phyloP scores from a whole-genome alignment of 148 eudicot genomes.

The Vaccinium corymbosum region DNA sequence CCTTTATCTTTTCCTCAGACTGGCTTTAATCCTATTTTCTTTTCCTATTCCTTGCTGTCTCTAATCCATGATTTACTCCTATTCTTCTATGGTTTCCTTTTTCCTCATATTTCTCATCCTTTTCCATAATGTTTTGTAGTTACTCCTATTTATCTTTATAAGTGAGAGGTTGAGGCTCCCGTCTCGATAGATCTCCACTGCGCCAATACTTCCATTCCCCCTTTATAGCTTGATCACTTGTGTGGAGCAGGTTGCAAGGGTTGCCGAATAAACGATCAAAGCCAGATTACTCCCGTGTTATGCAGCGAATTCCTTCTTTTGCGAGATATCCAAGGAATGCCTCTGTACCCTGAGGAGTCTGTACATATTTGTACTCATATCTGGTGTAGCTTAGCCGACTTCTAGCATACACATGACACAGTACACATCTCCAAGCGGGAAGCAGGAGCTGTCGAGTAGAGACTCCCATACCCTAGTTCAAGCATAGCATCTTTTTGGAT shows the following conservation, averaged over 20 bases:
- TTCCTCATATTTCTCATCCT: not conserved
- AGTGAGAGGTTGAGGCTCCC: not conserved
- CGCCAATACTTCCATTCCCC: not conserved
- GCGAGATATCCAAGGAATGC: constrained; percentile 50
- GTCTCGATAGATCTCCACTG: constrained; percentile 3
- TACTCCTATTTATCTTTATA: not conserved
- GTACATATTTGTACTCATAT: not conserved
- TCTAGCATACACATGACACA: not conserved
- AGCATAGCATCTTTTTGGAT: not conserved
- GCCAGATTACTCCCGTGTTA: constrained; percentile 44
- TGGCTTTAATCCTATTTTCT: not conserved
- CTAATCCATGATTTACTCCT: not conserved
- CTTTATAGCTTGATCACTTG: not conserved
- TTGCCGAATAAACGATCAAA: constrained; percentile 52
- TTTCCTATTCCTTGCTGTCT: not conserved
- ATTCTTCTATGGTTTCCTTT: not conserved
- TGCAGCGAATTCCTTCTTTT: constrained; percentile 56
- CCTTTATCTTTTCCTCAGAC: not conserved
- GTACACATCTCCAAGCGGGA: not conserved
- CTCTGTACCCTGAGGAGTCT: constrained; percentile 44
- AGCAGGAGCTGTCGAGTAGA: not conserved
- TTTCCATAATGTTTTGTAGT: not conserved
- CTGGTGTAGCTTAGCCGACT: constrained; percentile 6
- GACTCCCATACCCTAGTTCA: not conserved
- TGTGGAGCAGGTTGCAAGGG: constrained; percentile 50